A percentile compares a stretch with the other conserved stretches of the same genome.
Conservation (phyloP, 306 rosid genomes). For the Casuarina cunninghamiana region DNA sequence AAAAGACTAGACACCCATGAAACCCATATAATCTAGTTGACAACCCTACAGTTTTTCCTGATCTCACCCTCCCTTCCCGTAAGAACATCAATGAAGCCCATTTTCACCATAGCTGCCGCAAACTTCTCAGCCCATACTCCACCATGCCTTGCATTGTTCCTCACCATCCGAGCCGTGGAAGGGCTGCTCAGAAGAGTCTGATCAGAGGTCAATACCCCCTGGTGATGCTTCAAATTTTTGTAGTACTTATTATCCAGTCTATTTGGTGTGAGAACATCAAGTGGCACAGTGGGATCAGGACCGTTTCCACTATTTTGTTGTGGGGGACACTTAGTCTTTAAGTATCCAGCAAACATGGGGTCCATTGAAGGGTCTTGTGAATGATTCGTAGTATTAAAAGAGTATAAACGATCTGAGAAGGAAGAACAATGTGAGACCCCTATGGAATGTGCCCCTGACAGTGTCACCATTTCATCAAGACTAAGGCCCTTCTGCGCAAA, state of each 20-base stretch:
- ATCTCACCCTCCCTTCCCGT: slow-evolving; percentile 15
- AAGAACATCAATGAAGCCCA: slow-evolving; percentile 14
- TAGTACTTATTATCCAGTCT: slow-evolving; percentile 14
- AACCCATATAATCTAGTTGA: background rate
- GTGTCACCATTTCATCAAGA: slow-evolving; percentile 20
- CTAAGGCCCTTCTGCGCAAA: slow-evolving; percentile 9
- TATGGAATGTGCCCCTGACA: slow-evolving; percentile 18
- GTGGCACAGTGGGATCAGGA: background rate
- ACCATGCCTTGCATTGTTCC: background rate
- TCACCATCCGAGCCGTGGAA: background rate
- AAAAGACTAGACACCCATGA: background rate
- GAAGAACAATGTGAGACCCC: slow-evolving; percentile 14
- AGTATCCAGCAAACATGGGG: slow-evolving; percentile 2
- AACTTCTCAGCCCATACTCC: slow-evolving; percentile 10
- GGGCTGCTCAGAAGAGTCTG: slow-evolving; percentile 6
- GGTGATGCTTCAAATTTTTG: background rate
- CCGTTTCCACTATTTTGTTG: background rate
- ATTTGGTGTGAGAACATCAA: slow-evolving; percentile 14
- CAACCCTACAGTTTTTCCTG: slow-evolving; percentile 6
- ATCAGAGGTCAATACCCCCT: slow-evolving; percentile 18
- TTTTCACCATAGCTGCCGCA: slow-evolving; percentile 24
- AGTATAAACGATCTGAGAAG: background rate
- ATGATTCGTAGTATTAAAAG: slow-evolving; percentile 6
- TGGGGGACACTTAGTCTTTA: slow-evolving; percentile 15
- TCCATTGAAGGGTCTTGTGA: slow-evolving; percentile 28